A percentile compares a stretch with the other conserved stretches of the same genome.
phyloP scores from a whole-genome alignment of 1,284 basidiomycete species.

The Cryptococcus hybrid region DNA sequence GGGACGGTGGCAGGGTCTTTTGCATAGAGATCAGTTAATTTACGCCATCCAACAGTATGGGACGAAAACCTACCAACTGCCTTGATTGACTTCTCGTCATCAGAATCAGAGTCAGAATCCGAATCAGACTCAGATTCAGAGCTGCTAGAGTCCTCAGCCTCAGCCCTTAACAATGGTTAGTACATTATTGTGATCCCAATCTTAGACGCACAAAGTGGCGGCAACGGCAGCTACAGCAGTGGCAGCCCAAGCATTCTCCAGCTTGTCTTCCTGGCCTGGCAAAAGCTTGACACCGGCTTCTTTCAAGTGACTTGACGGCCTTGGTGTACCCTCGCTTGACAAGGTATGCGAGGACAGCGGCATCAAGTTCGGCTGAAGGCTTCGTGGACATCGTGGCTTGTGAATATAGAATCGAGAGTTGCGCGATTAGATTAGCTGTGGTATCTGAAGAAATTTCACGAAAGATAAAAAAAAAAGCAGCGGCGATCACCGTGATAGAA shows the following conservation, averaged over 20 bases:
- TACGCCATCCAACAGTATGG: too few species aligned
- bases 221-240: not conserved
- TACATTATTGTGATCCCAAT: not conserved
- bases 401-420: not conserved
- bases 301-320: conserved; percentile 47
- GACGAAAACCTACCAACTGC: not conserved
- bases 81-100: not conserved
- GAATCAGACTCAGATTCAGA: conserved; percentile 6
- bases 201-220: not conserved
- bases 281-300: conserved; percentile 33
- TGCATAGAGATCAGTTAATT: not conserved
- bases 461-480: not conserved
- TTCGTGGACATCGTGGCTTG: conserved; percentile 10
- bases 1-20: conserved; percentile 5
- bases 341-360: conserved; percentile 48
- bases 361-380: conserved; percentile 38
- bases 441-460: conserved; percentile 1
- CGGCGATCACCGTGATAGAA: not conserved
- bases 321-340: conserved; percentile 41
- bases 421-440: conserved; percentile 5
- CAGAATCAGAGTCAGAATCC: conserved; percentile 12
- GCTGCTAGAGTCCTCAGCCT: not conserved
- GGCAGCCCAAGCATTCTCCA: conserved; percentile 34
- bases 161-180: not conserved
- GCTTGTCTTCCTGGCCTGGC: conserved; percentile 11